phyloP scores from a whole-genome alignment of 169 alveolate genomes.

The Plasmodium gonderi region DNA sequence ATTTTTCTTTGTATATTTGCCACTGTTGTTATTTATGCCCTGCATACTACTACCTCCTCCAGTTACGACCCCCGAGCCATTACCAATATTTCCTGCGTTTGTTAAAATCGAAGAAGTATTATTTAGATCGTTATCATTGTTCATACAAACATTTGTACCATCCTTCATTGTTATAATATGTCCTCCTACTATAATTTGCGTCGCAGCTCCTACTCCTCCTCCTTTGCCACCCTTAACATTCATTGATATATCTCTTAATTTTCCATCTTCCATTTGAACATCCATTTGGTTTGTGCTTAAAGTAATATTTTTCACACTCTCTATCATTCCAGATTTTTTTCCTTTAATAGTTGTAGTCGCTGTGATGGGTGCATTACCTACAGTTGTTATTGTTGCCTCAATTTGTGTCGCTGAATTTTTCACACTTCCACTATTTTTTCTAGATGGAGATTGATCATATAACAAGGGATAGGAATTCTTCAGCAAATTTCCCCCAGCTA shows the following conservation, averaged over 20 bases:
- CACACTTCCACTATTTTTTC: not conserved
- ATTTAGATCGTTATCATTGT: no score
- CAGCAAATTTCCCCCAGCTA: not conserved
- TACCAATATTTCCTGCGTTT: no score
- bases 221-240: not conserved
- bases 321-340: not conserved
- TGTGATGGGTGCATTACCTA: not conserved
- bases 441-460: not conserved
- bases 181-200: not conserved
- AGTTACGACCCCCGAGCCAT: no score
- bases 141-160: not conserved
- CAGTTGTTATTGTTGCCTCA: not conserved
- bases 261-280: not conserved
- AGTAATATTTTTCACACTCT: not conserved
- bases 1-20: slow-evolving; percentile 6
- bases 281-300: not conserved
- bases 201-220: not conserved
- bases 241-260: no score
- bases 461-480: not conserved
- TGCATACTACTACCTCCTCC: no score
- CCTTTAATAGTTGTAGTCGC: not conserved
- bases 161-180: not conserved
- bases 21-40: not conserved
- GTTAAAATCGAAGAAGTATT: no score
- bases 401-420: not conserved